These are phyloP conservation scores for Phellopilus nigrolimitatus DNA, from an alignment of 1,284 basidiomycete species.

Conservation along the genomic window DNA sequence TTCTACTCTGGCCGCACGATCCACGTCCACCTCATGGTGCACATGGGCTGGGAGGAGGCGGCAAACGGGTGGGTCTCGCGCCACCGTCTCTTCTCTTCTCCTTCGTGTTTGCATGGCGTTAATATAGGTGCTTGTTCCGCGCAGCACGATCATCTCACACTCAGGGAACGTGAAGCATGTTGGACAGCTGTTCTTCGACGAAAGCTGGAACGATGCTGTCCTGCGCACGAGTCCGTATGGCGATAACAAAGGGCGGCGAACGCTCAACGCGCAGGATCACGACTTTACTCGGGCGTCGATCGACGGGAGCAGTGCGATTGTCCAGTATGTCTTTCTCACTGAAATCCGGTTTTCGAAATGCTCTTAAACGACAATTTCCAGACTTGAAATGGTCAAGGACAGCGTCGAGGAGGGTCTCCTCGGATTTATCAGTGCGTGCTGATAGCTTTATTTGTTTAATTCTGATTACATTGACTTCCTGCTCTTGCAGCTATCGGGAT, in stretches of 20 bases:
- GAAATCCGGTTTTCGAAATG: neutral
- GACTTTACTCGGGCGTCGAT: slow-evolving; percentile 26
- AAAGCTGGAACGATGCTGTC: slow-evolving; percentile 45
- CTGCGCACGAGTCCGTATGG: slow-evolving; percentile 27
- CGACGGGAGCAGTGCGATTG: slow-evolving; percentile 29
- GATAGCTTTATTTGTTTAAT: neutral
- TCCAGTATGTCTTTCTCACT: slow-evolving; percentile 23
- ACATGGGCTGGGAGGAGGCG: slow-evolving; percentile 33
- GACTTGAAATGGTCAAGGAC: slow-evolving; percentile 12
- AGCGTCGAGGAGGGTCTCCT: slow-evolving; percentile 11
- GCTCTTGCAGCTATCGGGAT: slow-evolving; percentile 11
- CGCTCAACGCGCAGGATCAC: slow-evolving; percentile 27
- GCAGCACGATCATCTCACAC: slow-evolving; percentile 35
- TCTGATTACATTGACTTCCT: neutral
- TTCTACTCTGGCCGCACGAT: slow-evolving; percentile 53
- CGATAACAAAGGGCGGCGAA: slow-evolving; percentile 26
- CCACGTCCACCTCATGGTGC: slow-evolving; percentile 51
- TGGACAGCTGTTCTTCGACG: slow-evolving; percentile 67
- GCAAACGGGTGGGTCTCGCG: slow-evolving; percentile 40
- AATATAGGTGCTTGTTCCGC: too few species aligned
- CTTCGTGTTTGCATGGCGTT: slow-evolving; percentile 23
- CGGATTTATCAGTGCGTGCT: slow-evolving; percentile 18
- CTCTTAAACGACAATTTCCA: neutral
- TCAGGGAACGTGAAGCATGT: slow-evolving; percentile 45
- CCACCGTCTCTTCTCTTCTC: slow-evolving; percentile 14